A percentile compares a stretch with the other conserved stretches of the same genome.
phyloP scores from a whole-genome alignment of 352 stramenopile genomes.

The Phytophthora ohioensis region DNA sequence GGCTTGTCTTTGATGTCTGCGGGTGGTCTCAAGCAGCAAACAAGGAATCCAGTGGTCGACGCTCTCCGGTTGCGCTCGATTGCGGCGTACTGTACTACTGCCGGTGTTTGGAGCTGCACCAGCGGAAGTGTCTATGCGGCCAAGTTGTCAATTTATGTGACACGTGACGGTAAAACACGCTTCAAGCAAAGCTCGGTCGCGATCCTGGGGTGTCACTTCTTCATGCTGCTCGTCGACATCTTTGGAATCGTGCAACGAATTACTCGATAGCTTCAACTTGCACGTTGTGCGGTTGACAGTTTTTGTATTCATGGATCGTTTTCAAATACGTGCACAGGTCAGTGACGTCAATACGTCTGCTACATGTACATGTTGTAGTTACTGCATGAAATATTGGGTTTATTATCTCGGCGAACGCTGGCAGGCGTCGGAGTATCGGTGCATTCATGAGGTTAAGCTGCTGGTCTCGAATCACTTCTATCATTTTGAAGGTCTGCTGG shows the following conservation, averaged over 20 bases:
- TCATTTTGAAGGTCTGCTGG: too few relatives aligned
- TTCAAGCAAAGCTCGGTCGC: slow-evolving; percentile 16
- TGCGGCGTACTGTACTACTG: slow-evolving; percentile 5
- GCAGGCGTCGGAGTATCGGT: too few relatives aligned
- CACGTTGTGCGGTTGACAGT: neutral
- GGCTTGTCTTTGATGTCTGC: slow-evolving; percentile 27
- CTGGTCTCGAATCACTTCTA: too few relatives aligned
- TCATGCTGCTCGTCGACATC: slow-evolving; percentile 12
- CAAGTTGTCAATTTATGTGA: neutral
- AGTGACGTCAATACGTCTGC: neutral
- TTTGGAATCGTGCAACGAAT: slow-evolving; percentile 16
- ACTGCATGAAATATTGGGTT: neutral
- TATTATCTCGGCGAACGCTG: too few relatives aligned
- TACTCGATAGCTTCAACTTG: slow-evolving; percentile 10
- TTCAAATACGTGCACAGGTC: neutral
- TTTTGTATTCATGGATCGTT: neutral
- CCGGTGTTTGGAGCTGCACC: too few relatives aligned
- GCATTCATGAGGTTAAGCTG: too few relatives aligned
- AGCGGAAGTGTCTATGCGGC: slow-evolving; percentile 14
- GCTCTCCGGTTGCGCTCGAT: neutral
- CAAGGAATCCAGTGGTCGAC: slow-evolving; percentile 18
- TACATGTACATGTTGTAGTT: neutral
- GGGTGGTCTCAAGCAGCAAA: neutral
- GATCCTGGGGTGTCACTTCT: slow-evolving; percentile 13
- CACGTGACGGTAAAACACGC: neutral